Evolutionary conservation across 495 filamentous ascomycete genomes (phyloP).

Genomic region (Thermothielavioides terrestris): DNA sequence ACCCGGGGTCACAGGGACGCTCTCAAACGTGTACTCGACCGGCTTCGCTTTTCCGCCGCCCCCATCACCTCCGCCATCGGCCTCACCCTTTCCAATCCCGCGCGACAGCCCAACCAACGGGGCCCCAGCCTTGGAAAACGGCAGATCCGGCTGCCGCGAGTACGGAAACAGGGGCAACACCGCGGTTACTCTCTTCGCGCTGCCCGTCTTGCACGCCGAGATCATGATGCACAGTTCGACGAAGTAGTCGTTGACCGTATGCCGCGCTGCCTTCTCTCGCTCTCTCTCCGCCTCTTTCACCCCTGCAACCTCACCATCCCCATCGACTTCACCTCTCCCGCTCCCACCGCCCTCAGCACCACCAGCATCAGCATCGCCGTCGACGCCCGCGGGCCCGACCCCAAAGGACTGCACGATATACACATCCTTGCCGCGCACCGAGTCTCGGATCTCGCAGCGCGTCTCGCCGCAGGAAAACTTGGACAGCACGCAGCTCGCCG

Average conservation of each 20-base stretch:
- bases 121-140: slow-evolving; percentile 90
- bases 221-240: slow-evolving; percentile 96
- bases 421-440: slow-evolving; percentile 94
- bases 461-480: slow-evolving; percentile 95
- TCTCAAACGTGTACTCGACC: slow-evolving; percentile 45
- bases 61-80: too few relatives aligned
- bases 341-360: slow-evolving; percentile 46
- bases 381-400: slow-evolving; percentile 31
- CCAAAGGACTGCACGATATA: slow-evolving; percentile 80
- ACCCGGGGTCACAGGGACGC: slow-evolving; percentile 72
- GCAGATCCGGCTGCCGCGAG: slow-evolving; percentile 86
- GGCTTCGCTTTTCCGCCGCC: not conserved
- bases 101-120: slow-evolving; percentile 42
- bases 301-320: not conserved
- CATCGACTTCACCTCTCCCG: too few relatives aligned
- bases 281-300: slow-evolving; percentile 33
- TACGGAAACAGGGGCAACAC: slow-evolving; percentile 96
- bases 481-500: slow-evolving; percentile 68
- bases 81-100: not conserved
- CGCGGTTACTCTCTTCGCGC: slow-evolving; percentile 81
- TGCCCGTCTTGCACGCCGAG: slow-evolving; percentile 94
- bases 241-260: slow-evolving; percentile 86
- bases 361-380: slow-evolving; percentile 19
- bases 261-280: slow-evolving; percentile 17
- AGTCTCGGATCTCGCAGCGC: slow-evolving; percentile 89